Evolutionary conservation across 2,329 filamentous ascomycete genomes (phyloP), one percentile per base, ranked within the genome.

Genomic region (Rutstroemia sp.): DNA sequence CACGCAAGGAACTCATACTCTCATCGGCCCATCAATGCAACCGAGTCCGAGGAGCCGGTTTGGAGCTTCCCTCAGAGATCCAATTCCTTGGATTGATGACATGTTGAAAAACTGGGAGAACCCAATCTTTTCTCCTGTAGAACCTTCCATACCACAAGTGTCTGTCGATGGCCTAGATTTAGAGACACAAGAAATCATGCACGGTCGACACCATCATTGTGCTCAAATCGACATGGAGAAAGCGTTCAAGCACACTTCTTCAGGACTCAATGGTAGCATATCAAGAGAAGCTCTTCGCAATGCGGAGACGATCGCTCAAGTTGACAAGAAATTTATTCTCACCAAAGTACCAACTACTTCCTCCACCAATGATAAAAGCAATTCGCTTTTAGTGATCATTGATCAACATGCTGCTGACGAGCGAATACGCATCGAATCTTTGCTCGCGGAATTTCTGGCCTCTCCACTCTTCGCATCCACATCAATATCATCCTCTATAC

Each of bases 321-420:
- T 99, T 1, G 92, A 97, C 68, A 78, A 75, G 14, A 99, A 99
- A 69, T 99, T 95, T 67, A 87, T 99, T 16, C 73, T 99, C 0
- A 76, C 84, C 21, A 86, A 81, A 39, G 12, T 66, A 1, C 27
- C 47, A 30, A 34, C 45, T n/a, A 37, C 19, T 14, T 48, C 58
- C 16, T 6, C 23, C 12, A 38, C n/a, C 10, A 58, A 53, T 7
- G 44, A 61, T 6, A 39, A 61, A 17, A 5, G 34, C 21, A 68
- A 49, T 25, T 60, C 68, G 2, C 63, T 83, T 1, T 73, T 97
- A 4, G 78, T 95, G 0, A 75, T 96, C 41, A 76, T 96, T 41
- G 94, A 99, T 66, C 94, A 99, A 67, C 94, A 99, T 68, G 94
- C 94, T 0, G 94, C 92, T 3, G 92, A 96, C 68, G 94, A 99